Base-by-base conservation (phyloP, 768 basidiomycete genomes). In the Erythrobasidium yunnanense region DNA sequence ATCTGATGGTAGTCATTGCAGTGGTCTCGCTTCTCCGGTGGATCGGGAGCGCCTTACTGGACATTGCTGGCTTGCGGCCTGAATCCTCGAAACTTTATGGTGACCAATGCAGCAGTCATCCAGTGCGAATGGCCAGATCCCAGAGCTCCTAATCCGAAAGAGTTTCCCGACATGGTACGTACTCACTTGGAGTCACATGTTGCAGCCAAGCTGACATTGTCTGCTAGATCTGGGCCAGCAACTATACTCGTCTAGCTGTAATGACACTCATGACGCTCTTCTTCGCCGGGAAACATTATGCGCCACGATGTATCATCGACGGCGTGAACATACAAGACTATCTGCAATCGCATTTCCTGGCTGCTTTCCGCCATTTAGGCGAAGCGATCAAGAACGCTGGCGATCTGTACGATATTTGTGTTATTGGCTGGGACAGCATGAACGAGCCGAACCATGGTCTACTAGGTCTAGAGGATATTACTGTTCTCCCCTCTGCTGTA, bases 21-120 rank as follows among this genome's bases (percentile, higher is more conserved):
- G 87, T 97, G 90, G 87, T 93, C 91, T 1, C 87, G 93, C 47
- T 93, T 90, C 78, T 86, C 87, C 18, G 90, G 90, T 20, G 93
- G 93, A 6, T 90, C 89, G 2, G 92, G 92, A 13, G 92, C 92
- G 0, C 92, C 92, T 0, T 91, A 84, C 73, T 96, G 92, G 92
- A 91, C 89, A 0, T 81, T 95, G 7, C 79, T 81, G 4, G 92
- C 91, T 0, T 93, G 90, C 73, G 93, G 92, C 11, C 84, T 97
- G 68, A 80, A 96, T 72, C 89, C 92, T 0, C 81, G 83, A 57
- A 83, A 87, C 69, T 84, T 97, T 70, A 88, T 87, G 0, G 81
- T 85, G 0, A 95, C 92, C 0, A 85, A 87, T 73, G 81, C 88
- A 6, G 85, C 90, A 33, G 83, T 92, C 56, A 71, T 99, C 6